Evolutionary conservation across 192 early-diverging fungal species (phyloP), one percentile per base, ranked within the genome.

Genomic region (Coemansia sp.): DNA sequence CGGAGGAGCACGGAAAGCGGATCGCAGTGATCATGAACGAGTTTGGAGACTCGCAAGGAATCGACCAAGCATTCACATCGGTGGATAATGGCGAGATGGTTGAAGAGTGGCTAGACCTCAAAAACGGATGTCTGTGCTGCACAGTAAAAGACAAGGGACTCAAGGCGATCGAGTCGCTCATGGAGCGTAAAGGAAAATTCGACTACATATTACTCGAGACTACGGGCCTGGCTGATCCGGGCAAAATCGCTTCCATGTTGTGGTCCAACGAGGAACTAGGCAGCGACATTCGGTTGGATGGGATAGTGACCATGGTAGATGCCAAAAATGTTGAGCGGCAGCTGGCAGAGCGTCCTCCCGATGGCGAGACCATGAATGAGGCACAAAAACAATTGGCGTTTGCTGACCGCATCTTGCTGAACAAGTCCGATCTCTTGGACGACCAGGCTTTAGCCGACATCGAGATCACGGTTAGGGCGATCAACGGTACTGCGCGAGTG

Each of bases 11-110:
- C 66, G 89, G 92, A n/a, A 95, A 95, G 74, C 90, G 92, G 21
- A 97, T 99, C 42, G 98, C 98, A 0, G 95, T 99, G 24, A 95
- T 99, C 35, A 85, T 99, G 77, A 99, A 99, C 72, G 98, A 99
- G 85, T 99, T 99, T 88, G 98, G 96, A 46, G 95, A 97, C 69
- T 90, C 91, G 53, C 89, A 92, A 31, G 98, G 93, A 19, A 95
- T 99, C 64, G 98, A 99, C 76, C 94, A 97, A 75, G 87, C 93
- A 46, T 83, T 98, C 63, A 86, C 95, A 24, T 89, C 88, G 35
- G 85, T 93, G 57, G 86, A 79, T 67, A 73, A 88, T 46, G 98
- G 96, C 27, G 88, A 88, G 42, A 85, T 93, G 66, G 91, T 92
- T 19, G 95, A 98, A 61, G 96, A 98, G 65, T 99, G 98, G 98